phyloP scores from a whole-genome alignment of 495 filamentous ascomycete genomes.

The Penicillium cosmopolitanum region DNA sequence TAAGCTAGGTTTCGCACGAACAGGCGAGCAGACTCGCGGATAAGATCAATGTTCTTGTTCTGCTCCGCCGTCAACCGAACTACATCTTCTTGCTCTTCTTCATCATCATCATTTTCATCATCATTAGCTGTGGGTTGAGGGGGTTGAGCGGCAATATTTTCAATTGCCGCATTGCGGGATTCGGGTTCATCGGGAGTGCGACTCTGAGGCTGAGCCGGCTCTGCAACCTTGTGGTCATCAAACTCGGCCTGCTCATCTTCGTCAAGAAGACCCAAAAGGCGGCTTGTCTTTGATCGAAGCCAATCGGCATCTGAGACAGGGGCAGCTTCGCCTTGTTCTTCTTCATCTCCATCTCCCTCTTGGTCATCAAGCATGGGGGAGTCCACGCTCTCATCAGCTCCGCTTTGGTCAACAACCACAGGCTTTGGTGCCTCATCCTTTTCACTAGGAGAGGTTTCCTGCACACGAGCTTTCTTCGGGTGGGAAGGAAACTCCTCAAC shows the following conservation, averaged over 20 bases:
- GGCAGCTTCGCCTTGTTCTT: slow-evolving; percentile 23
- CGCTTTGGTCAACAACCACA: slow-evolving; percentile 31
- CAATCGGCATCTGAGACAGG: slow-evolving; percentile 76
- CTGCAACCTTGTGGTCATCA: slow-evolving; percentile 26
- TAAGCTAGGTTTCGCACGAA: slow-evolving; percentile 92
- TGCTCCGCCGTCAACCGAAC: slow-evolving; percentile 26
- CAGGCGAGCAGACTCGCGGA: slow-evolving; percentile 61
- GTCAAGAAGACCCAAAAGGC: slow-evolving; percentile 82
- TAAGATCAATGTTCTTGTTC: slow-evolving; percentile 47
- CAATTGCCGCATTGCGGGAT: slow-evolving; percentile 29
- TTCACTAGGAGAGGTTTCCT: slow-evolving; percentile 16
- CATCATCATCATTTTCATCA: slow-evolving; percentile 18
- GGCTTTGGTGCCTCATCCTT: slow-evolving; percentile 25
- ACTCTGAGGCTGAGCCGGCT: slow-evolving; percentile 18
- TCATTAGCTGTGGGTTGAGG: slow-evolving; percentile 28
- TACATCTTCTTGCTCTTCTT: slow-evolving; percentile 12
- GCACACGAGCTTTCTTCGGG: slow-evolving; percentile 45
- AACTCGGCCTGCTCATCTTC: slow-evolving; percentile 57
- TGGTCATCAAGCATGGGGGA: slow-evolving; percentile 10
- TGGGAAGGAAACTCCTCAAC: slow-evolving; percentile 47
- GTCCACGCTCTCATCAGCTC: slow-evolving; percentile 23
- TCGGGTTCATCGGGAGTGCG: slow-evolving; percentile 28
- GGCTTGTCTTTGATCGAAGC: slow-evolving; percentile 90
- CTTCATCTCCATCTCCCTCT: slow-evolving; percentile 23
- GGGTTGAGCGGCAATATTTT: slow-evolving; percentile 15